Evolutionary conservation across 257 asterid genomes (phyloP), one percentile per base, ranked within the genome.

Genomic region (Thymus mandschuricus): DNA sequence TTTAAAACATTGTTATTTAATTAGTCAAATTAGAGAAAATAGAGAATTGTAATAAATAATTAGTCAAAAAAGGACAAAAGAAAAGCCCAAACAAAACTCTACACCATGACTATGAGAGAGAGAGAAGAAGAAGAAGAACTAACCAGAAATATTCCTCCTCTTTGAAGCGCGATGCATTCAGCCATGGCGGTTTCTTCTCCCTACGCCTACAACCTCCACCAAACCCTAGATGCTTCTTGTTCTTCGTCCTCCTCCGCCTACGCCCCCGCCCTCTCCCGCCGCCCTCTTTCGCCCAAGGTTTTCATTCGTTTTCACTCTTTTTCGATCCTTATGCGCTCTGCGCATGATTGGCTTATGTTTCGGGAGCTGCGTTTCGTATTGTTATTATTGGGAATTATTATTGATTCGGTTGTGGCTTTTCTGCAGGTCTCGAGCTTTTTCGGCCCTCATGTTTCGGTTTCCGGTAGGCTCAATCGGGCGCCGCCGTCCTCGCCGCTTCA

Each of bases 121-220:
- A 49, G 52, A 11, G 52, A 1, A 5, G 27, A 1, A 5, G 27
- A 33, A 62, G 61, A 43, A 27, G 67, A 75, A 40, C 66, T n/a
- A 67, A 67, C 76, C 79, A 76, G 67, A 71, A 57, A 61, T 28
- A 21, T 49, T 64, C 45, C 57, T 33, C 41, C 45, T 54, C 38
- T 44, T 75, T 52, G 70, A 34, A 29, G 38, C 72, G 66, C 71
- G 68, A 76, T 76, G 79, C 66, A 67, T 59, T 65, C 79, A 1
- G 75, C 86, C 61, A 76, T 83, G 84, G 87, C 86, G 67, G 79
- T 78, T 71, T 74, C 76, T 55, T 73, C 86, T 68, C 72, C 88
- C 5, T 80, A 69, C 52, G 57, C 83, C 38, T 74, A 63, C 79
- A 45, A 48, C 41, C 72, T 77, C 49, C 84, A 66, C 52, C 86